These are phyloP conservation scores for Monosporascus sp. DNA, from an alignment of 2,329 filamentous ascomycete genomes.

Conservation along the genomic window DNA sequence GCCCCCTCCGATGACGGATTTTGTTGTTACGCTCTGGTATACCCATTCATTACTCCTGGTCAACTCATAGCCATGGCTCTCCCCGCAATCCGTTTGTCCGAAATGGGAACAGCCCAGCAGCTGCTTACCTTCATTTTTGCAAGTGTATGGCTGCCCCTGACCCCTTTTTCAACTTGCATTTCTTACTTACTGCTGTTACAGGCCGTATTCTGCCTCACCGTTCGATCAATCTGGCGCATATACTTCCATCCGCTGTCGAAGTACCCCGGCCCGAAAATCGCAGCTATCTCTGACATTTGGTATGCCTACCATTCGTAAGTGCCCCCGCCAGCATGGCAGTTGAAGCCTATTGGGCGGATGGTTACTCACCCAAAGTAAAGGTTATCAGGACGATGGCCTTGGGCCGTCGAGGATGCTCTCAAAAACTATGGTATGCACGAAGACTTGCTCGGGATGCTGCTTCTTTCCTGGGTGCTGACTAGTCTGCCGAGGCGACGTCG, in stretches of 20 bases:
- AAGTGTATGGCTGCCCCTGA: neutral
- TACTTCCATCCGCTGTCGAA: conserved; percentile 17
- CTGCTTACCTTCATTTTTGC: too few relatives aligned
- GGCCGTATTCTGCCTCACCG: neutral
- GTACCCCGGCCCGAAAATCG: conserved; percentile 17
- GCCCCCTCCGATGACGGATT: too few relatives aligned
- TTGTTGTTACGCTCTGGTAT: too few relatives aligned
- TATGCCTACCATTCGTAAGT: conserved; percentile 33
- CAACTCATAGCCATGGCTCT: too few relatives aligned
- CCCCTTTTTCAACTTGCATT: neutral
- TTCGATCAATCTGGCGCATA: neutral
- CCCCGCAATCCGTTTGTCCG: too few relatives aligned
- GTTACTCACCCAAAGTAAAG: neutral
- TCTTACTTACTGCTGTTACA: neutral
- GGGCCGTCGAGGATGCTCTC: neutral
- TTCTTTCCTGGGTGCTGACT: neutral
- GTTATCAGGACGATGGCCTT: neutral
- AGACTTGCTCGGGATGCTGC: neutral
- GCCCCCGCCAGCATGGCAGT: neutral
- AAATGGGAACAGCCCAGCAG: too few relatives aligned
- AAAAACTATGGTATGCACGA: neutral
- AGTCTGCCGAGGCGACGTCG: conserved; percentile 2
- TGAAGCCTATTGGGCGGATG: neutral
- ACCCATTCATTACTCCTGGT: too few relatives aligned
- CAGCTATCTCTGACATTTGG: conserved; percentile 44